Conservation (phyloP, 495 filamentous ascomycete species). For the Bacidia gigantensis region DNA sequence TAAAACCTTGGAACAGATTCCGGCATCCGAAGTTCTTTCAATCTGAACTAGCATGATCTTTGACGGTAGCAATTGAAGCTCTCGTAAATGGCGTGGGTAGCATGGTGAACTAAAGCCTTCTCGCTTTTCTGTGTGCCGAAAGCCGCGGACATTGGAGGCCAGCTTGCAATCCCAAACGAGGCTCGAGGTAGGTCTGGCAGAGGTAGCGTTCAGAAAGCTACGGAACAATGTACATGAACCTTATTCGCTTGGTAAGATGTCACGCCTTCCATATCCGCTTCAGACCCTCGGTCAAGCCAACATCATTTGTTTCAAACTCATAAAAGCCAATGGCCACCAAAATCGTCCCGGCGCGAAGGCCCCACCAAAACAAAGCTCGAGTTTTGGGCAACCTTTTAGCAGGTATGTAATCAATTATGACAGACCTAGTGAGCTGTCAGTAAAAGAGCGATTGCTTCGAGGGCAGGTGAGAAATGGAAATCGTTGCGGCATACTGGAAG, state of each 20-base stretch:
- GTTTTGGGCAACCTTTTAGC: slow-evolving; percentile 50
- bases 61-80: too few species aligned
- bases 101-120: too few species aligned
- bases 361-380: slow-evolving; percentile 53
- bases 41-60: too few species aligned
- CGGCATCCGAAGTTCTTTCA: too few species aligned
- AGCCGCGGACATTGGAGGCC: too few species aligned
- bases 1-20: too few species aligned
- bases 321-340: slow-evolving; percentile 80
- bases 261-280: slow-evolving; percentile 71
- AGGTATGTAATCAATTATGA: slow-evolving; percentile 87
- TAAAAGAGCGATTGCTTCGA: not conserved
- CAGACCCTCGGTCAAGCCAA: slow-evolving; percentile 79
- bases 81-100: too few species aligned
- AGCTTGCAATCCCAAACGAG: too few species aligned
- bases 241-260: not conserved
- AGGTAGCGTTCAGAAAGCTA: too few species aligned
- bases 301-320: slow-evolving; percentile 99
- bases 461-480: not conserved
- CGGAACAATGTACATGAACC: slow-evolving; percentile 10
- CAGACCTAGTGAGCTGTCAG: slow-evolving; percentile 34
- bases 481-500: slow-evolving; percentile 50
- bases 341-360: slow-evolving; percentile 61
- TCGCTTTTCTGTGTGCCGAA: too few species aligned
- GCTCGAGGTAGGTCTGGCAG: too few species aligned